A percentile compares a stretch with the other conserved stretches of the same genome.
phyloP scores from a whole-genome alignment of 176 grass and related monocot species.

The Carex pumila region DNA sequence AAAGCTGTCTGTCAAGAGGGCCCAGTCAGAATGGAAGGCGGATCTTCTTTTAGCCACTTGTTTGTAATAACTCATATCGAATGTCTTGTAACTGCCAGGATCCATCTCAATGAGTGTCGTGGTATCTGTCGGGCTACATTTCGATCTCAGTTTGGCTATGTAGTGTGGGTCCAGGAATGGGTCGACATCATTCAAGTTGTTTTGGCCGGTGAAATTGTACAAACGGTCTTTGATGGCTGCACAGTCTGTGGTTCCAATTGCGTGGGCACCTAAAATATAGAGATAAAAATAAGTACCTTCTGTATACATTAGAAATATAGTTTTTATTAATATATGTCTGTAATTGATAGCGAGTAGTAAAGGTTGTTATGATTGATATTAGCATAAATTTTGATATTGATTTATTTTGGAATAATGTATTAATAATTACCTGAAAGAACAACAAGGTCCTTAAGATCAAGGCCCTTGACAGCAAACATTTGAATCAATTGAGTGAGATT shows the following conservation, averaged over 20 bases:
- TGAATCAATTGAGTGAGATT: constrained; percentile 49
- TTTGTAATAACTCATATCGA: constrained; percentile 57
- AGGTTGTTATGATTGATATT: background rate
- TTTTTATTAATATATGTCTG: background rate
- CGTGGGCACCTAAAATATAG: constrained; percentile 45
- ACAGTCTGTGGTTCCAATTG: constrained; percentile 75
- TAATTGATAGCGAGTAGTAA: background rate
- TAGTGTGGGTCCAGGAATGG: constrained; percentile 36
- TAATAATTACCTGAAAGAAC: constrained; percentile 53
- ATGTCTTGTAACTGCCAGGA: constrained; percentile 71
- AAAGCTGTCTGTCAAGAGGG: constrained; percentile 40
- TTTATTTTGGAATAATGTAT: too few species aligned
- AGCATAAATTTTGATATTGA: background rate
- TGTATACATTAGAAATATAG: background rate
- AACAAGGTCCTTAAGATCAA: constrained; percentile 73
- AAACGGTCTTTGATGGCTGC: constrained; percentile 43
- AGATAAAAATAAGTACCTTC: background rate
- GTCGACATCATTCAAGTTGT: constrained; percentile 46
- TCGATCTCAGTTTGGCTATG: constrained; percentile 31
- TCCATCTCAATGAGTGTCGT: constrained; percentile 85
- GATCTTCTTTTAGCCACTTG: constrained; percentile 50
- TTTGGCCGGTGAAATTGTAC: constrained; percentile 80
- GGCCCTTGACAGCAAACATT: constrained; percentile 47
- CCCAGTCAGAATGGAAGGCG: constrained; percentile 76
- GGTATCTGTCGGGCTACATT: constrained; percentile 51